phyloP scores from a whole-genome alignment of 2,329 filamentous ascomycete species.

The Ilyonectria robusta region DNA sequence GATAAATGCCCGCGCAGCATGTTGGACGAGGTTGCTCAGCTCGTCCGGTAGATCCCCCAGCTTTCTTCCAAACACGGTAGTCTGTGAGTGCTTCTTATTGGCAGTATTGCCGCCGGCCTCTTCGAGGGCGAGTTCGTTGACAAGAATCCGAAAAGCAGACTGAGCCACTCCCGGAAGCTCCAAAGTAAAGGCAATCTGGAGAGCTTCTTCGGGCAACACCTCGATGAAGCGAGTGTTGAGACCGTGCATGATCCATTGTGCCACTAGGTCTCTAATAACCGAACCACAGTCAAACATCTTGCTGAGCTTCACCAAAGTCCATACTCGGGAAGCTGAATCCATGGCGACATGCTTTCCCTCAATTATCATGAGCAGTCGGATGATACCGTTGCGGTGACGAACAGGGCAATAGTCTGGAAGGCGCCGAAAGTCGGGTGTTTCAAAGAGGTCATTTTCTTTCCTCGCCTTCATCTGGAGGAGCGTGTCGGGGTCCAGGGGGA shows the following conservation, averaged over 20 bases:
- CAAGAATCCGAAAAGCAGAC: conserved; percentile 71
- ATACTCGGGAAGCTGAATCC: conserved; percentile 76
- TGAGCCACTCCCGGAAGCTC: conserved; percentile 60
- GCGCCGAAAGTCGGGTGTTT: conserved; percentile 50
- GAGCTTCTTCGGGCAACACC: conserved; percentile 72
- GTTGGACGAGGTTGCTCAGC: conserved; percentile 69
- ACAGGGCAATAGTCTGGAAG: conserved; percentile 74
- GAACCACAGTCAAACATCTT: conserved; percentile 68
- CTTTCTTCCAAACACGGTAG: conserved; percentile 61
- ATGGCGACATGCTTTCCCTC: conserved; percentile 68
- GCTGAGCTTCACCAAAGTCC: conserved; percentile 75
- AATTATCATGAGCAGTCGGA: conserved; percentile 73
- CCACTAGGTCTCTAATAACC: conserved; percentile 63
- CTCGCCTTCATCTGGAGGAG: conserved; percentile 44
- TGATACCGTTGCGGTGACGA: conserved; percentile 74
- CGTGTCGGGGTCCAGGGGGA: conserved; percentile 17
- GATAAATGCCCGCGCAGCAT: conserved; percentile 68
- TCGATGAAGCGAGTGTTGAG: conserved; percentile 73
- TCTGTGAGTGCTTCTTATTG: conserved; percentile 32
- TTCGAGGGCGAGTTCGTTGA: conserved; percentile 72
- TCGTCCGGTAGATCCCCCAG: conserved; percentile 67
- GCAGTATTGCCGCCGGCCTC: conserved; percentile 46
- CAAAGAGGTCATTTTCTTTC: conserved; percentile 36
- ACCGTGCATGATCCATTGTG: conserved; percentile 70
- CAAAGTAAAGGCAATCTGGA: conserved; percentile 69